Percentiles rank a stretch among this genome's conserved stretches.
Conservation (phyloP, 2,329 filamentous ascomycete genomes). For the Tympanopsis confertula region DNA sequence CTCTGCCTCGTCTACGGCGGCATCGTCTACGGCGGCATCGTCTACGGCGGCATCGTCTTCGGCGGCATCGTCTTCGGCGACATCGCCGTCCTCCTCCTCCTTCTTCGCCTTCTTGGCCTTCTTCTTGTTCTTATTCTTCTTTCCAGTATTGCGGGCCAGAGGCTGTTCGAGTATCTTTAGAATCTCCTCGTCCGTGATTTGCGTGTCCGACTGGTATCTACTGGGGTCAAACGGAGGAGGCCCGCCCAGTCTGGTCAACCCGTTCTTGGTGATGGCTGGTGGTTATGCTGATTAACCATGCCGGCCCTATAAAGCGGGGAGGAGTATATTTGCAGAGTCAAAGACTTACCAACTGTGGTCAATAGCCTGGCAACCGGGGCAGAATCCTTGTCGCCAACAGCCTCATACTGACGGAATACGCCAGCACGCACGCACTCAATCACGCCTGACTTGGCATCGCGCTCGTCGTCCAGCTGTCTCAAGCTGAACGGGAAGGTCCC, state of each 20-base stretch:
- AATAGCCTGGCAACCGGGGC: constrained; percentile 75
- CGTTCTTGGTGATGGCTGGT: constrained; percentile 95
- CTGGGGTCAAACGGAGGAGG: constrained; percentile 65
- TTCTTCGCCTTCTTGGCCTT: constrained; percentile 43
- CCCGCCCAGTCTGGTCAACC: constrained; percentile 72
- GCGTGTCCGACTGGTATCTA: constrained; percentile 90
- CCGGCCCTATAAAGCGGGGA: too few species aligned
- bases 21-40: too few species aligned
- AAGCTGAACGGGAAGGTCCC: constrained; percentile 96
- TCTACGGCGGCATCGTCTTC: too few species aligned
- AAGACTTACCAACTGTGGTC: constrained; percentile 76
- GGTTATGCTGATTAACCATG: constrained; percentile 11
- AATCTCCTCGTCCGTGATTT: constrained; percentile 91
- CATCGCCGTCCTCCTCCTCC: neutral
- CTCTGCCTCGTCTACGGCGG: too few species aligned
- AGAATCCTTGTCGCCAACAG: constrained; percentile 85
- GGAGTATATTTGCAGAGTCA: neutral
- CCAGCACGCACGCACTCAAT: constrained; percentile 91
- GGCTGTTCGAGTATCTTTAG: constrained; percentile 89
- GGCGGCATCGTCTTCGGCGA: too few species aligned
- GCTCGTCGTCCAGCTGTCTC: constrained; percentile 92
- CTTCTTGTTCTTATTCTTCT: constrained; percentile 83
- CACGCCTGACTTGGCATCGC: constrained; percentile 86
- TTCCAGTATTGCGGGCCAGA: constrained; percentile 73
- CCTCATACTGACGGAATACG: constrained; percentile 90